Base-by-base conservation (phyloP, 768 basidiomycete genomes). In the Favolaschia claudopus region DNA sequence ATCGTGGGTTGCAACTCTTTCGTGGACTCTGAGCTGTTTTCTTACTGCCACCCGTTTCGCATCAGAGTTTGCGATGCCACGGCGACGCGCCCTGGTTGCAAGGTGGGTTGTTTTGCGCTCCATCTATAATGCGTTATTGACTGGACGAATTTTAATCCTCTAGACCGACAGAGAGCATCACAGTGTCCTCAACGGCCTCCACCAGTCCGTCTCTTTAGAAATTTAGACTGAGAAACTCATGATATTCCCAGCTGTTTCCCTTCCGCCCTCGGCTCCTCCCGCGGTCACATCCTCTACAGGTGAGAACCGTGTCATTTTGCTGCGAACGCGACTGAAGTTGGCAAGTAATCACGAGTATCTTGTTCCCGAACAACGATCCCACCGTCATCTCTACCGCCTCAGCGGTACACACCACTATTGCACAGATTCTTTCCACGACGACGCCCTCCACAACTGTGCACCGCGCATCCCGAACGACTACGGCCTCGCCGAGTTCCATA, bases 271-370 rank as follows among this genome's bases (percentile, higher is more conserved):
- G 31, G 54, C 42, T 29, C 29, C 60, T 29, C 54, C 54, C 2
- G 22, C 24, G 24, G 28, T 37, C 48, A 56, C 54, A 19, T 20
- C 32, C 34, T 36, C 47, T 42, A 61, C 59, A 33, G 53, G 59
- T 61, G 15, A 50, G 47, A 49, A 55, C 47, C 46, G 37, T 25
- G 32, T 38, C 25, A 31, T 25, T 34, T 46, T 55, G 27, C 47
- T 61, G 37, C 31, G n/a, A 48, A 42, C 43, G 25, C 31, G 49
- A 52, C 42, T 53, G 34, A 54, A 39, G 43, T 55, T 49, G 15
- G 19, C 24, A 53, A 56, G 60, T 61, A 25, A 20, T 61, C 54
- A 61, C 54, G 25, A 61, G 42, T 39, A 40, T 31, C 45, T 51
- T 61, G n/a, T n/a, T n/a, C n/a, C n/a, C n/a, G n/a, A n/a, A n/a